phyloP scores from a whole-genome alignment of 345 rosid species.

The Lumnitzera racemosa region DNA sequence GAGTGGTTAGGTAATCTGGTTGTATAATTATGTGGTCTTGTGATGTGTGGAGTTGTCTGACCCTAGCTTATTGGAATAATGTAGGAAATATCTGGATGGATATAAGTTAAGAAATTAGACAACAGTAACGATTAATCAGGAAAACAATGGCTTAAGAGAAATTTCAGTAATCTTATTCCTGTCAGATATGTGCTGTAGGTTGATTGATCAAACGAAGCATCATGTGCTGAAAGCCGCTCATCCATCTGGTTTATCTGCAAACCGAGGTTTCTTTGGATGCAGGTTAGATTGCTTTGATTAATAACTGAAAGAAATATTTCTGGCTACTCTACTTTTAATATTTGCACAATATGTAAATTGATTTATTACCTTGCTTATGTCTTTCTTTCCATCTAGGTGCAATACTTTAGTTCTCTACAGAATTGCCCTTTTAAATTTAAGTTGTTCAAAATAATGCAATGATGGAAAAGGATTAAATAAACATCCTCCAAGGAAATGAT shows the following conservation, averaged over 20 bases:
- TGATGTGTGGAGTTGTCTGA: no score
- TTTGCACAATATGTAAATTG: no score
- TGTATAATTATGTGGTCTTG: no score
- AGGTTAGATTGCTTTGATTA: slow-evolving; percentile 37
- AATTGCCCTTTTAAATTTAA: no score
- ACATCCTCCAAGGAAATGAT: no score
- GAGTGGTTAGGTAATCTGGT: no score
- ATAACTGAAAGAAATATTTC: neutral
- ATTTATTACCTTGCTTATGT: no score
- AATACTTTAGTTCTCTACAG: no score
- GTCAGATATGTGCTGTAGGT: slow-evolving; percentile 33
- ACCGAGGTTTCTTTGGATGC: slow-evolving; percentile 95
- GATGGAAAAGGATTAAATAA: no score
- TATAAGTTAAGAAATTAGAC: neutral
- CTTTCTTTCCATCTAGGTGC: no score
- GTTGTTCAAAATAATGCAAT: no score
- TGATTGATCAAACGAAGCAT: slow-evolving; percentile 81
- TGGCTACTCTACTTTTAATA: no score
- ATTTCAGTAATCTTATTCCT: neutral
- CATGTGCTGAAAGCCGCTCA: slow-evolving; percentile 94
- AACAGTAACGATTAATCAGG: neutral
- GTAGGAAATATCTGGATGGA: neutral
- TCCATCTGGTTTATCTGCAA: slow-evolving; percentile 98
- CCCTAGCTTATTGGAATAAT: neutral
- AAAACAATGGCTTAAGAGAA: neutral